Evolutionary conservation across 2,329 filamentous ascomycete species (phyloP), one percentile per base, ranked within the genome.

Genomic region (Beauveria scarabaeidicola): DNA sequence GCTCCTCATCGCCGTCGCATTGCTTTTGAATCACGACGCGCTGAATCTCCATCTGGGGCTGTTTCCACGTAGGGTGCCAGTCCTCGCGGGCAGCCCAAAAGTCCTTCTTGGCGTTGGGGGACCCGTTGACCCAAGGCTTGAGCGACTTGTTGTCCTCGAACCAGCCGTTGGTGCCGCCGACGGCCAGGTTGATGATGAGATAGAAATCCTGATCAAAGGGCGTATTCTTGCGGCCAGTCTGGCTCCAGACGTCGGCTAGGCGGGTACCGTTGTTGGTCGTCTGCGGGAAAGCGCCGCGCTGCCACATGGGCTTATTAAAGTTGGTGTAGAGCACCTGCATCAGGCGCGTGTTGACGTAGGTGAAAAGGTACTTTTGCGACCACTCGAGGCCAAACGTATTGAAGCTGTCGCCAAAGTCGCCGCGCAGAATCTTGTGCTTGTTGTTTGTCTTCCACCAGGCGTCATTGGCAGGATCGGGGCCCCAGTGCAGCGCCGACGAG

Each of bases 321-420:
- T 86, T 89, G 65, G 83, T 86, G 77, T 91, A 95, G 63, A 91
- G 80, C 55, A 93, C 89, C 71, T 93, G 89, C 29, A 91, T 78
- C 21, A 95, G 82, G 13, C 88, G 86, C 50, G 83, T 87, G 78
- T 94, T 88, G 76, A 95, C 81, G 70, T 91, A 95, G 25, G 89
- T 92, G 76, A 93, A 95, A 61, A 94, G 77, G 72, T 95, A 94
- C 72, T 92, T 93, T 66, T 93, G 82, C 55, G 85, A 91, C 90
- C 90, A 95, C 73, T 95, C 90, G 2, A 95, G 73, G 15, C 90
- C 90, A 67, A 86, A 95, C 0, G 82, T 90, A 75, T 95, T 89
- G 76, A 85, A 90, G 25, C 74, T 81, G 1, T 77, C 74, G 36
- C 85, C 73, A 72, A 87, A 95, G 1, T 88, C 90, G 5, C 86